These are phyloP conservation scores for Hypoxylon sp. DNA, from an alignment of 2,329 filamentous ascomycete species.

Conservation along the genomic window DNA sequence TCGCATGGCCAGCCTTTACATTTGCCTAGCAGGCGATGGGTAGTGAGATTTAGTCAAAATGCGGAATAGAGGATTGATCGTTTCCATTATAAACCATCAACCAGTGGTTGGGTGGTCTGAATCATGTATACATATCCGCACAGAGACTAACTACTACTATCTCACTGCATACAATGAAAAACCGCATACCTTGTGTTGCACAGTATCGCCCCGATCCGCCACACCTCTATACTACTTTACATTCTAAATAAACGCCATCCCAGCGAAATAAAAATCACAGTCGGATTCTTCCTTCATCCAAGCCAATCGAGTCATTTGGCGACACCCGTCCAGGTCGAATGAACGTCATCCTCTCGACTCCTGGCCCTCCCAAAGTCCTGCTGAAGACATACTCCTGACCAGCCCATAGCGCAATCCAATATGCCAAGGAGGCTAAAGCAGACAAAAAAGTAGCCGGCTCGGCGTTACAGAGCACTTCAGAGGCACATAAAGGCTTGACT, in stretches of 20 bases:
- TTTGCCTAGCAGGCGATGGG: background rate
- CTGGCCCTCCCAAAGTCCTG: constrained; percentile 23
- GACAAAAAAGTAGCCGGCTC: constrained; percentile 13
- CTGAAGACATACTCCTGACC: constrained; percentile 27
- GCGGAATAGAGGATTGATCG: constrained; percentile 1
- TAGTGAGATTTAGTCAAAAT: constrained; percentile 3
- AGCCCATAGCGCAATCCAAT: constrained; percentile 7
- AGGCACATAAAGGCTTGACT: background rate
- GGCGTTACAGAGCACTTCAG: background rate
- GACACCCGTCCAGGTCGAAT: constrained; percentile 1
- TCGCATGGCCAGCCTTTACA: constrained; percentile 6
- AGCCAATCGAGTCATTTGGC: constrained; percentile 9
- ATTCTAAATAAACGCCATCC: background rate
- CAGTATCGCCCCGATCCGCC: background rate
- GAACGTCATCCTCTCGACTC: constrained; percentile 33
- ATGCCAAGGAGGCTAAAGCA: constrained; percentile 2
- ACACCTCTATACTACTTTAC: background rate
- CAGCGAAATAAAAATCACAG: constrained; percentile 12
- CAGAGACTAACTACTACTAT: too few relatives aligned
- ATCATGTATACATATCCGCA: background rate
- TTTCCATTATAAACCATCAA: background rate
- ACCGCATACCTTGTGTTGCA: background rate
- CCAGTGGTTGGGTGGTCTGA: background rate
- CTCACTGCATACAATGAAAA: background rate
- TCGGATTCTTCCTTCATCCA: constrained; percentile 20